phyloP scores from a whole-genome alignment of 2,329 filamentous ascomycete species.

The Fonsecaea nubica region DNA sequence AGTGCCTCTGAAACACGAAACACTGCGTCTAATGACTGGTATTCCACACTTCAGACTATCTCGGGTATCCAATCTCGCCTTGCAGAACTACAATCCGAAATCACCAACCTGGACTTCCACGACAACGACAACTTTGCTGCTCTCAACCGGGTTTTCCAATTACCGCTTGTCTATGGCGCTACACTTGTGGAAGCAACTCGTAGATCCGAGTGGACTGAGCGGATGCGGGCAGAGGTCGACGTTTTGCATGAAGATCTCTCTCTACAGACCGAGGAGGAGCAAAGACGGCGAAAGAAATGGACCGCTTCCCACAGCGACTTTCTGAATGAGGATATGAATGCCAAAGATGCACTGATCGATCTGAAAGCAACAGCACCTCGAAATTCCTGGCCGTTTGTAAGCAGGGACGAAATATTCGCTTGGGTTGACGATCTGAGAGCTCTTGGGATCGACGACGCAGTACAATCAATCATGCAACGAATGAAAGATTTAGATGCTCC shows the following conservation, averaged over 20 bases:
- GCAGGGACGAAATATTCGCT: slow-evolving; percentile 75
- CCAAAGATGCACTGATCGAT: slow-evolving; percentile 70
- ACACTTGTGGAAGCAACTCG: slow-evolving; percentile 85
- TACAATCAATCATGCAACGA: slow-evolving; percentile 76
- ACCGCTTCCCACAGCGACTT: slow-evolving; percentile 57
- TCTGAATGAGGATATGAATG: slow-evolving; percentile 43
- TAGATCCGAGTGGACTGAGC: slow-evolving; percentile 88
- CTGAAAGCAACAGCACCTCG: slow-evolving; percentile 83
- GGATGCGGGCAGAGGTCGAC: slow-evolving; percentile 84
- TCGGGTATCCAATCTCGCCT: slow-evolving; percentile 79
- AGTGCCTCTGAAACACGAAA: slow-evolving; percentile 71
- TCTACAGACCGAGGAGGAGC: slow-evolving; percentile 88
- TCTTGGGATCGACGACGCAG: slow-evolving; percentile 68
- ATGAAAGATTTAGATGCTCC: slow-evolving; percentile 80
- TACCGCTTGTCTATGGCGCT: slow-evolving; percentile 89
- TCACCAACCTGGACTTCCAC: slow-evolving; percentile 73
- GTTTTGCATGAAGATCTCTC: slow-evolving; percentile 92
- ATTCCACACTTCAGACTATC: slow-evolving; percentile 81
- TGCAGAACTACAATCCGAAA: slow-evolving; percentile 72
- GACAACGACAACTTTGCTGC: slow-evolving; percentile 83
- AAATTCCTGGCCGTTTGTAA: slow-evolving; percentile 78
- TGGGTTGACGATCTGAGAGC: slow-evolving; percentile 72
- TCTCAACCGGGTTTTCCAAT: slow-evolving; percentile 77
- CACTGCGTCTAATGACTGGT: slow-evolving; percentile 60
- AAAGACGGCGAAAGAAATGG: slow-evolving; percentile 88